Percentiles rank a stretch among this genome's conserved stretches.
Evolutionary conservation across 2,329 filamentous ascomycete species (phyloP).

Genomic region (Graphium sp.): DNA sequence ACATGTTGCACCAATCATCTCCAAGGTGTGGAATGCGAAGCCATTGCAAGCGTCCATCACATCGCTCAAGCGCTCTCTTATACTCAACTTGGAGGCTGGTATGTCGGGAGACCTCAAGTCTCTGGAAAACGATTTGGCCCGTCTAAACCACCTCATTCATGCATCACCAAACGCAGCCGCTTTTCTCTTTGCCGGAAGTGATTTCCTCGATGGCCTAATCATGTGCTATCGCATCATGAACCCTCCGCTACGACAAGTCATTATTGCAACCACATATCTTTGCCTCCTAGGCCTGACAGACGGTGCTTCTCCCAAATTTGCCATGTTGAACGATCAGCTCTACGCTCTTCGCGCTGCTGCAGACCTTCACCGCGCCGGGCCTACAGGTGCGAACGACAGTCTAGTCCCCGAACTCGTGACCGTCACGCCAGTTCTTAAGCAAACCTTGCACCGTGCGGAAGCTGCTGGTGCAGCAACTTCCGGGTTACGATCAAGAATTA

Average conservation of each 20-base stretch:
- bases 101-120: constrained; percentile 34
- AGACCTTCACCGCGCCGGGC: constrained; percentile 41
- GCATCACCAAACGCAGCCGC: constrained; percentile 37
- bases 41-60: constrained; percentile 38
- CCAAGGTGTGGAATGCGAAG: constrained; percentile 31
- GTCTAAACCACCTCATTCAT: constrained; percentile 47
- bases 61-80: constrained; percentile 43
- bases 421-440: constrained; percentile 56
- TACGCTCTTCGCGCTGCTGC: constrained; percentile 63
- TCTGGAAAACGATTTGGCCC: constrained; percentile 35
- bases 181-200: constrained; percentile 67
- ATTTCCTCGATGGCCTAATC: constrained; percentile 67
- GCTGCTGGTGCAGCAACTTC: constrained; percentile 28
- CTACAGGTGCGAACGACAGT: constrained; percentile 43
- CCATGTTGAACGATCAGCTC: constrained; percentile 65
- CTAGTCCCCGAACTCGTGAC: constrained; percentile 73
- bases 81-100: constrained; percentile 44
- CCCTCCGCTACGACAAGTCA: constrained; percentile 43
- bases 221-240: constrained; percentile 48
- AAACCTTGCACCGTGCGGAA: constrained; percentile 38
- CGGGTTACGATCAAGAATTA: constrained; percentile 42
- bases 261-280: constrained; percentile 61
- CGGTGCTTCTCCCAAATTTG: constrained; percentile 48
- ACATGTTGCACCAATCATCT: constrained; percentile 31
- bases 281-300: constrained; percentile 57